phyloP scores from a whole-genome alignment of 2,329 filamentous ascomycete genomes.

The Pestalotiopsis sp. region DNA sequence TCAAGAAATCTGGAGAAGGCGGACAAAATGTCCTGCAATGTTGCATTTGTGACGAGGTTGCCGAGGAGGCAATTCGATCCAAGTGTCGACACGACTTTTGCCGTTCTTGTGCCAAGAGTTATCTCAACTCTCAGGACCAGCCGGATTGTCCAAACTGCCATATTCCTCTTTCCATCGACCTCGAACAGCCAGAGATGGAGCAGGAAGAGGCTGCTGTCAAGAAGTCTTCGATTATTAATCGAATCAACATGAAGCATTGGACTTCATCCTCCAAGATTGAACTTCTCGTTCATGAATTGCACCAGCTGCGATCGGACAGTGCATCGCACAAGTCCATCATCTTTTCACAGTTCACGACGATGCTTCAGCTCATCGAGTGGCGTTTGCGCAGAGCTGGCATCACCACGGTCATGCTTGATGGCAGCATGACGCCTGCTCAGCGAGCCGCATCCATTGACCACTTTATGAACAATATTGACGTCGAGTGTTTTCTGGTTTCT shows the following conservation, averaged over 20 bases:
- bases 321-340: slow-evolving; percentile 96
- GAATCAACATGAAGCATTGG: slow-evolving; percentile 99
- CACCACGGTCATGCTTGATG: slow-evolving; percentile 97
- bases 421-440: slow-evolving; percentile 93
- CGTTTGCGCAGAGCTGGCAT: slow-evolving; percentile 94
- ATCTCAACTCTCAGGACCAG: slow-evolving; percentile 76
- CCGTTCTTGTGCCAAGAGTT: slow-evolving; percentile 77
- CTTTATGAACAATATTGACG: slow-evolving; percentile 93
- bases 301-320: slow-evolving; percentile 88
- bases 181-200: slow-evolving; percentile 93
- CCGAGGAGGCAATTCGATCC: slow-evolving; percentile 91
- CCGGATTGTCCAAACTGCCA: slow-evolving; percentile 90
- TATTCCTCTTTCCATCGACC: slow-evolving; percentile 84
- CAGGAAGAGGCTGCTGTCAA: slow-evolving; percentile 86
- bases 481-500: slow-evolving; percentile 95
- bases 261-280: slow-evolving; percentile 98
- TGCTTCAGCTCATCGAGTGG: slow-evolving; percentile 98
- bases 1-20: slow-evolving; percentile 84
- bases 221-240: slow-evolving; percentile 97
- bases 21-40: slow-evolving; percentile 91
- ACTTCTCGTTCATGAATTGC: slow-evolving; percentile 90
- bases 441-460: slow-evolving; percentile 92
- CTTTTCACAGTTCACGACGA: slow-evolving; percentile 95
- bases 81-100: slow-evolving; percentile 94
- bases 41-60: slow-evolving; percentile 93